A percentile compares a stretch with the other conserved stretches of the same genome.
Evolutionary conservation across 2,329 filamentous ascomycete genomes (phyloP).

Genomic region (Monosporascus cannonballus): DNA sequence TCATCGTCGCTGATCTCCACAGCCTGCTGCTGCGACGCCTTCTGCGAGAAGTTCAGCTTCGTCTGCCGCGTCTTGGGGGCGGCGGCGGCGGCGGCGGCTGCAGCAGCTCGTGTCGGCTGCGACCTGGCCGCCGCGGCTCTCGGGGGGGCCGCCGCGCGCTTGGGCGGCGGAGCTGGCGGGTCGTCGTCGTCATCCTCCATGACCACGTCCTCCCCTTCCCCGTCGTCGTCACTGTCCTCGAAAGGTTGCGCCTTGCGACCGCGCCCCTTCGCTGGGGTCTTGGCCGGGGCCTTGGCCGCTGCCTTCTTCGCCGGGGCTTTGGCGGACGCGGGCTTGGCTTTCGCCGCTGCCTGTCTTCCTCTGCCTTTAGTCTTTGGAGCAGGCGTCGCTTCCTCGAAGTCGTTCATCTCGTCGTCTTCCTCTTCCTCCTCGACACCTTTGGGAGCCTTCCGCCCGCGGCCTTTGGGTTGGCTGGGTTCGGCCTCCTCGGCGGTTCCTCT

Average conservation of each 20-base stretch:
- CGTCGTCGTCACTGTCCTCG: conserved; percentile 32
- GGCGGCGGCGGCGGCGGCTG: conserved; percentile 10
- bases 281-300: conserved; percentile 37
- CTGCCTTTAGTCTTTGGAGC: conserved; percentile 21
- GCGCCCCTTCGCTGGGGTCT: conserved; percentile 27
- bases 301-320: conserved; percentile 39
- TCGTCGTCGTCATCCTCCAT: conserved; percentile 48
- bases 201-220: conserved; percentile 44
- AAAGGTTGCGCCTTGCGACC: conserved; percentile 35
- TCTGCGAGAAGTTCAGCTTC: conserved; percentile 44
- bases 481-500: conserved; percentile 30
- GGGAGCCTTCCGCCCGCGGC: conserved; percentile 28
- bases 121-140: conserved; percentile 24
- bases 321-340: conserved; percentile 30
- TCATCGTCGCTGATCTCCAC: conserved; percentile 60
- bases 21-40: conserved; percentile 39
- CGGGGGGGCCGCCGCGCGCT: conserved; percentile 24
- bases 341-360: conserved; percentile 23
- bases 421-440: conserved; percentile 36
- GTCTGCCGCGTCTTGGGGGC: conserved; percentile 37
- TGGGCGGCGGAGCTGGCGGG: conserved; percentile 28
- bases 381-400: conserved; percentile 43
- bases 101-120: conserved; percentile 27
- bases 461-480: conserved; percentile 17
- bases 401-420: conserved; percentile 43